Base-by-base conservation (phyloP, 1,139 yeast genomes). In the Williopsis jadinii region DNA sequence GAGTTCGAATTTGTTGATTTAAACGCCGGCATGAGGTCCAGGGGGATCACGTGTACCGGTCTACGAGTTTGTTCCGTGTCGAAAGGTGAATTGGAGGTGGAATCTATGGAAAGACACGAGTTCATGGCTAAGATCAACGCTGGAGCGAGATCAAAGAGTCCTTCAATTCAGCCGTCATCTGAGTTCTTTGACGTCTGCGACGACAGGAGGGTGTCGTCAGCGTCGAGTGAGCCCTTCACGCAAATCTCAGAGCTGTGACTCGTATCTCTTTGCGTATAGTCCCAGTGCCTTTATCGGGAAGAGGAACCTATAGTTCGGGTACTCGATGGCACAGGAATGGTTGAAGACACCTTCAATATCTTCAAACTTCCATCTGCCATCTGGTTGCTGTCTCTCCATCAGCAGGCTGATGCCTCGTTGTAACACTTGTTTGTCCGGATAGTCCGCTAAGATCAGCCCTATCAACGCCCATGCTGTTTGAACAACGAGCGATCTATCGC, bases 261-360 rank as follows among this genome's bases (percentile, higher is more conserved):
- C 52, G 37, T 42, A 50, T 19, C 41, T 43, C 35, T 50, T 41
- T 27, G 44, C 40, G 28, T 83, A 90, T 55, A 92, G 69, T 1
- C 98, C 98, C 39, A 92, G 67, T 0, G 98, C 98, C 61, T 92
- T 92, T 56, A 92, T 84, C 2, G 97, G 82, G 63, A 94, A 94
- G 48, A 88, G 68, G 56, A 84, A 92, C 63, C 84, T 79, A 65
- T 94, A 94, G 50, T 87, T 84, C 35, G 98, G 98, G 59, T 94
- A 94, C 60, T 92, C 97, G 56, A 94, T 94, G 2, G 95, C 97
- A 70, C 86, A 79, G 34, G 87, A 80, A 57, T 92, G 97, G 61
- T 94, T 94, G 70, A 94, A 94, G 0, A 92, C 97, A 38, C 99
- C 99, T 62, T 92, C 97, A 24, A 85, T 79, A 39, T 78, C 84